Percentiles rank a stretch among this genome's conserved stretches.
Evolutionary conservation across 2,329 filamentous ascomycete species (phyloP).

Genomic region (Neopestalotiopsis clavispora): DNA sequence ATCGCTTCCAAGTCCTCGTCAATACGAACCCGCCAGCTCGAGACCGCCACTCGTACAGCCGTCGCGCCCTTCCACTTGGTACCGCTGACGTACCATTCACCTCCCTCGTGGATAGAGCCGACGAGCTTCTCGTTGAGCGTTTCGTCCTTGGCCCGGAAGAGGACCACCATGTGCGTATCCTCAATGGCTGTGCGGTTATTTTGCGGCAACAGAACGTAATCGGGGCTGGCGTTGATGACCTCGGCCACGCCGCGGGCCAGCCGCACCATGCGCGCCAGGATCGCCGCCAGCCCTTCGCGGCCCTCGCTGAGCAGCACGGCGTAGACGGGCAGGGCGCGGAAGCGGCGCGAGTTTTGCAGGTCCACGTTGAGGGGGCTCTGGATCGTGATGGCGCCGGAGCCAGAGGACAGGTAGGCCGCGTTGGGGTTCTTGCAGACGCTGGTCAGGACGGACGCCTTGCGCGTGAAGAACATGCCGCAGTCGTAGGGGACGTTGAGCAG

Average conservation of each 20-base stretch:
- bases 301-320: conserved; percentile 80
- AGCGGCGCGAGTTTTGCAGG: conserved; percentile 88
- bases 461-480: conserved; percentile 86
- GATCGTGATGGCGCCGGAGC: conserved; percentile 46
- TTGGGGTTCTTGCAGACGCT: conserved; percentile 82
- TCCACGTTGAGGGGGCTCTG: conserved; percentile 87
- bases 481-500: conserved; percentile 96
- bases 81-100: conserved; percentile 81
- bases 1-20: conserved; percentile 71
- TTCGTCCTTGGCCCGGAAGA: conserved; percentile 76
- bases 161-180: conserved; percentile 70
- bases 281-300: conserved; percentile 66
- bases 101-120: conserved; percentile 72
- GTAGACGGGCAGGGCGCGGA: conserved; percentile 90
- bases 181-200: conserved; percentile 45
- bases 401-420: conserved; percentile 73
- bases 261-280: conserved; percentile 74
- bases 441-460: conserved; percentile 60
- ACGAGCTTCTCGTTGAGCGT: conserved; percentile 70
- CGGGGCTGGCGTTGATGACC: conserved; percentile 63
- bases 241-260: conserved; percentile 71
- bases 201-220: conserved; percentile 71
- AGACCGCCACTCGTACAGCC: conserved; percentile 83
- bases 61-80: conserved; percentile 76
- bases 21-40: conserved; percentile 80